Base-by-base conservation (phyloP, 371 early-diverging fungal genomes). In the Lichtheimia ramosa region DNA sequence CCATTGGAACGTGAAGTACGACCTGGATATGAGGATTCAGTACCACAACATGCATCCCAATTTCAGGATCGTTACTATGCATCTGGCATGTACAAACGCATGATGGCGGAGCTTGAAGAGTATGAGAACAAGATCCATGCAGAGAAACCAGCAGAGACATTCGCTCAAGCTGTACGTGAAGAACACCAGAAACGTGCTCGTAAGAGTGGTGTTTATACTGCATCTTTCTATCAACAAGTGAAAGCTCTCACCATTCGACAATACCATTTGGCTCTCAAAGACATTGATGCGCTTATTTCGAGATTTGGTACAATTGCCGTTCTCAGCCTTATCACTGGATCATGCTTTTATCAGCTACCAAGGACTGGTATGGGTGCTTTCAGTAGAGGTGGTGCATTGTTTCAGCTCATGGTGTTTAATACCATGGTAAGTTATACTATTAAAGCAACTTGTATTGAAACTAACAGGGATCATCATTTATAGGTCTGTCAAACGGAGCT, bases 281-380 rank as follows among this genome's bases (percentile, higher is more conserved):
- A 77, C 50, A 62, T 58, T 50, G 58, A 68, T 16, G 66, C 73
- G 3, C 58, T 87, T 13, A 58, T 81, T 21, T 82, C 83, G 23
- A 78, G 83, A 28, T 79, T 75, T 43, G 75, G 82, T 18, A 80
- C 83, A 4, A 79, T 78, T 48, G 58, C 83, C 1, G 73, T 86
- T 52, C 84, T 83, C 74, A 86, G 87, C 48, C 63, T 86, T 40
- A 82, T 90, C 56, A 81, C 84, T 62, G 88, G 86, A 28, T 84
- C 86, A 8, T 82, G 86, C 48, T 90, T 87, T 70, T 82, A 80
- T 59, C 61, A 72, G 51, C 55, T 88, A 51, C 85, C 86, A 10
- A 50, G 56, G 5, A 71, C 68, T 28, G 73, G 78, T 5, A 51
- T 62, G 18, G 88, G 90, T 28, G 81, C 85, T 54, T 90, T 87